Evolutionary conservation across 805 yeast species (phyloP), one percentile per base, ranked within the genome.

Genomic region (Barnettozyma salicaria): DNA sequence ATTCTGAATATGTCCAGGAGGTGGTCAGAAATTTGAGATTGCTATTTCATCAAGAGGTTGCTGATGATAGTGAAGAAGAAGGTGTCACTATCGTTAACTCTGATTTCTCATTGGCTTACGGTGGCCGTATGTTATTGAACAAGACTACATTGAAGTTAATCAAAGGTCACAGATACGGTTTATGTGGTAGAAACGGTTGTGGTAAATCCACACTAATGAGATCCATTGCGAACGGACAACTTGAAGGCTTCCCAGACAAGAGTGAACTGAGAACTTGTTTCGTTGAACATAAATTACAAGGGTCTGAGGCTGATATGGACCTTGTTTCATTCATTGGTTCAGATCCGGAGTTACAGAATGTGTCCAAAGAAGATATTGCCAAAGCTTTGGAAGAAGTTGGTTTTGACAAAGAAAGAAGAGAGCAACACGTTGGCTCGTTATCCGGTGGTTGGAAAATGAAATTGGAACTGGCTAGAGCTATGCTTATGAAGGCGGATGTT

Each of bases 361-460:
- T 80, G 41, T 72, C 80, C 13, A 72, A 68, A 41, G 80, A 74
- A 7, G 90, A 82, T 38, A 86, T 90, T 56, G 63, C 94, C 12
- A 57, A 55, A 1, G 96, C 96, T 19, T 72, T 90, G 42, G 78
- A 67, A 31, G 76, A 76, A 34, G 97, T 90, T 61, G 97, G 97
- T 3, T 90, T 90, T 62, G 80, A 92, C 49, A 92, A 82, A 39
- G 90, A 80, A 57, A 79, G 96, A 68, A 76, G 95, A 60, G 74
- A 75, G 21, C 97, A 89, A 65, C 75, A 85, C 32, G 96, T 92
- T 40, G 96, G 96, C 27, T 85, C 97, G 2, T 69, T 90, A 42
- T 86, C 96, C 30, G 98, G 98, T 64, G 98, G 98, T 63, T 90
- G 98, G 98, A 92, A 92, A 67, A 90, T 90, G 98, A 90, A 90